A percentile compares a stretch with the other conserved stretches of the same genome.
Evolutionary conservation across 331 rosid species (phyloP).

Genomic region (Pyracantha coccinea): DNA sequence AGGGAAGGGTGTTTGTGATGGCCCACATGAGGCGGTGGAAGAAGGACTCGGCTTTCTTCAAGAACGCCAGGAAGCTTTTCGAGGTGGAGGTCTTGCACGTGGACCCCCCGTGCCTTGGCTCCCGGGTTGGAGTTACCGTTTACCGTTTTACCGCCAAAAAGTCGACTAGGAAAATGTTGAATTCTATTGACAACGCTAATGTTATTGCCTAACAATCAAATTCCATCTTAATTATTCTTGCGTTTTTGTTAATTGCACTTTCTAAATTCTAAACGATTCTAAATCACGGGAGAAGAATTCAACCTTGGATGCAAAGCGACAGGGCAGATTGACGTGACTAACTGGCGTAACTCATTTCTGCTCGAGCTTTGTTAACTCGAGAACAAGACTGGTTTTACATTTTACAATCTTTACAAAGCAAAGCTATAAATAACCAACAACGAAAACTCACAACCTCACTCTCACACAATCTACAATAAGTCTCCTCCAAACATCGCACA

Average conservation of each 20-base stretch:
- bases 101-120: constrained; percentile 48
- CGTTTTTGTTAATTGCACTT: not conserved
- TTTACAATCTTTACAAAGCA: not conserved
- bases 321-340: no score
- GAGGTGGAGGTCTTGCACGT: constrained; percentile 44
- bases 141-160: constrained; percentile 49
- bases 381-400: not conserved
- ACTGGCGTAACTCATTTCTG: no score
- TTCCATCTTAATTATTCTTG: not conserved
- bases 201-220: not conserved
- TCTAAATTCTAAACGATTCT: no score
- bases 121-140: constrained; percentile 60
- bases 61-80: constrained; percentile 67
- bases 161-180: not conserved
- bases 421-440: not conserved
- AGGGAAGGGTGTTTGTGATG: constrained; percentile 49
- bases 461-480: constrained; percentile 8
- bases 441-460: not conserved
- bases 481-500: not conserved
- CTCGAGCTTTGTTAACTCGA: not conserved
- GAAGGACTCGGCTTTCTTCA: constrained; percentile 70
- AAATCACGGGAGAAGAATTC: no score
- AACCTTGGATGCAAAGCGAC: no score
- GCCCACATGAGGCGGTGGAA: constrained; percentile 89
- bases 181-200: not conserved